Evolutionary conservation across 2,329 filamentous ascomycete species (phyloP).

Genomic region (Colletotrichum lupini): DNA sequence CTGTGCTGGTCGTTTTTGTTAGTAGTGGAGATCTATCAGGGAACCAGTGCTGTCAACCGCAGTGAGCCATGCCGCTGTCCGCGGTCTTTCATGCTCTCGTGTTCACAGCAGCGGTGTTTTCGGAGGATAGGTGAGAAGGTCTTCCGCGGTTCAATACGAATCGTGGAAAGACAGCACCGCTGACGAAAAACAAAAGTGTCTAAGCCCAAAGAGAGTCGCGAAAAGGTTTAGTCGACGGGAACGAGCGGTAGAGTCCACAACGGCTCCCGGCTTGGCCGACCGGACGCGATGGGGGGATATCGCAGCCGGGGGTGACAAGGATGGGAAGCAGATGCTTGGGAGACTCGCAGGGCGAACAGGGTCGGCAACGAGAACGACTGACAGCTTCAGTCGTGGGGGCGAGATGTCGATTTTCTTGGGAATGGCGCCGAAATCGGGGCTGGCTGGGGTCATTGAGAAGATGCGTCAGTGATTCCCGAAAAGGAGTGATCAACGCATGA

Average conservation of each 20-base stretch:
- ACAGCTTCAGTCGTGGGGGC: not conserved
- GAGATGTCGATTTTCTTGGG: not conserved
- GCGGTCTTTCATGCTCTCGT: not conserved
- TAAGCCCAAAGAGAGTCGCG: not conserved
- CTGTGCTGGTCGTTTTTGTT: constrained; percentile 33
- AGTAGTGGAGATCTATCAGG: constrained; percentile 1
- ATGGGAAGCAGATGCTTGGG: not conserved
- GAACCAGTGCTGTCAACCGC: not conserved
- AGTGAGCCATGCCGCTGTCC: not conserved
- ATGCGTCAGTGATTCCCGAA: not conserved
- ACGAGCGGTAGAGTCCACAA: constrained; percentile 18
- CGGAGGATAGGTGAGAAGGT: too few relatives aligned
- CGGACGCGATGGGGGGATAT: constrained; percentile 8
- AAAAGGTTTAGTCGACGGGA: constrained; percentile 5
- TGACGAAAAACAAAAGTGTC: not conserved
- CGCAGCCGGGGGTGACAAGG: constrained; percentile 5
- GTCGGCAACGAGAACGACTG: not conserved
- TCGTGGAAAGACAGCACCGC: not conserved
- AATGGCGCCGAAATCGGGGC: constrained; percentile 14
- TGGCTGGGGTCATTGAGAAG: not conserved
- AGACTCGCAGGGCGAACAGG: not conserved
- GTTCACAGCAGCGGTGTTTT: not conserved
- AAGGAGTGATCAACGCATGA: constrained; percentile 2
- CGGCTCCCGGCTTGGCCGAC: constrained; percentile 22
- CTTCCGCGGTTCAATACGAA: not conserved